These are phyloP conservation scores for Blastosporella zonata DNA, from an alignment of 1,284 basidiomycete species.

Conservation along the genomic window DNA sequence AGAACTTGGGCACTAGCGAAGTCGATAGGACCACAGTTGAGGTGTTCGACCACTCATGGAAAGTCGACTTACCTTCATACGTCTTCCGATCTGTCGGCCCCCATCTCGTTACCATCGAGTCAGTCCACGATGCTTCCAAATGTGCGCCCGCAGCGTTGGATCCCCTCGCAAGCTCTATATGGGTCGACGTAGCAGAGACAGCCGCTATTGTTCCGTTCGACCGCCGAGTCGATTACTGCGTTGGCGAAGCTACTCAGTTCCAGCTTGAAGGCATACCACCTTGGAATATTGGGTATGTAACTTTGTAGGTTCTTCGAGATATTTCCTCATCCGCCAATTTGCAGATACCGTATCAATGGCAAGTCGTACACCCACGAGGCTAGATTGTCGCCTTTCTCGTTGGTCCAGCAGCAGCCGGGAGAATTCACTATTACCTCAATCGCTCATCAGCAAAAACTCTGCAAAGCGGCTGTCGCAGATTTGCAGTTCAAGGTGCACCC, in stretches of 20 bases:
- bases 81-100: conserved; percentile 76
- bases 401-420: conserved; percentile 79
- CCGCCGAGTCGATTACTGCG: conserved; percentile 79
- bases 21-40: conserved; percentile 58
- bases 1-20: conserved; percentile 68
- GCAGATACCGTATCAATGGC: conserved; percentile 80
- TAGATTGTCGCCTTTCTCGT: conserved; percentile 77
- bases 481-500: conserved; percentile 78
- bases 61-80: conserved; percentile 70
- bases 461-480: conserved; percentile 78
- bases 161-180: conserved; percentile 61
- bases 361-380: conserved; percentile 75
- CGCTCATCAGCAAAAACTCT: conserved; percentile 88
- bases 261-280: conserved; percentile 94
- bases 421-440: conserved; percentile 82
- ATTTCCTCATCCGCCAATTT: conserved; percentile 5
- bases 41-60: conserved; percentile 67
- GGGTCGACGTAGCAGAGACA: conserved; percentile 91
- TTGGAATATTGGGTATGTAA: conserved; percentile 82
- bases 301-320: conserved; percentile 1
- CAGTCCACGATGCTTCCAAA: conserved; percentile 72
- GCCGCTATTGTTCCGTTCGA: conserved; percentile 89
- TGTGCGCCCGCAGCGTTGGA: conserved; percentile 76
- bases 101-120: conserved; percentile 76
- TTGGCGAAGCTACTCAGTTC: conserved; percentile 89